phyloP scores from a whole-genome alignment of 495 filamentous ascomycete species.

The Penicillium bovifimosum region DNA sequence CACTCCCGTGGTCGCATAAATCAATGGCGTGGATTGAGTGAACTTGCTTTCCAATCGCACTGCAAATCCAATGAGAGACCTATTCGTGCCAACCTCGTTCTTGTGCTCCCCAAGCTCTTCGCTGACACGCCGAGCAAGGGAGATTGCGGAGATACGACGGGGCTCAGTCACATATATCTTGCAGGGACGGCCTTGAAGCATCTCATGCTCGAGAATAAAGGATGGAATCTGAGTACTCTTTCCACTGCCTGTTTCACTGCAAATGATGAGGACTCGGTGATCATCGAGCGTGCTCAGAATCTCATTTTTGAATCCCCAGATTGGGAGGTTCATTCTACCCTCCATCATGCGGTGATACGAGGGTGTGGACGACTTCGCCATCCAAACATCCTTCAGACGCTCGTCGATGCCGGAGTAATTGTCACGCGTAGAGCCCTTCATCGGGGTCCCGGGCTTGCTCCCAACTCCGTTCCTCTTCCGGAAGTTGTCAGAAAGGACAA shows the following conservation, averaged over 20 bases:
- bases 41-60: slow-evolving; percentile 87
- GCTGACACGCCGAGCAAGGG: slow-evolving; percentile 82
- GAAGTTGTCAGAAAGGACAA: slow-evolving; percentile 66
- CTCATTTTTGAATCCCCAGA: slow-evolving; percentile 76
- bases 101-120: slow-evolving; percentile 87
- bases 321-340: slow-evolving; percentile 69
- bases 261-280: slow-evolving; percentile 82
- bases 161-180: slow-evolving; percentile 96
- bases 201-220: slow-evolving; percentile 83
- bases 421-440: slow-evolving; percentile 29
- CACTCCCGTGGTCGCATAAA: slow-evolving; percentile 87
- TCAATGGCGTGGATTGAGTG: slow-evolving; percentile 69
- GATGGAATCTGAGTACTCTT: slow-evolving; percentile 96
- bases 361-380: slow-evolving; percentile 55
- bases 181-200: slow-evolving; percentile 71
- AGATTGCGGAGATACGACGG: slow-evolving; percentile 93
- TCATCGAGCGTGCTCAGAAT: slow-evolving; percentile 66
- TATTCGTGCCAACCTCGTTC: slow-evolving; percentile 70
- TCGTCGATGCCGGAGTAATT: slow-evolving; percentile 42
- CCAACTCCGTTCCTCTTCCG: slow-evolving; percentile 53
- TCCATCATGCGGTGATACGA: slow-evolving; percentile 47
- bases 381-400: slow-evolving; percentile 60
- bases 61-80: slow-evolving; percentile 87
- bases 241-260: slow-evolving; percentile 92
- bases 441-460: slow-evolving; percentile 39